These are phyloP conservation scores for Articulospora tetracladia DNA, from an alignment of 495 filamentous ascomycete species.

Conservation along the genomic window DNA sequence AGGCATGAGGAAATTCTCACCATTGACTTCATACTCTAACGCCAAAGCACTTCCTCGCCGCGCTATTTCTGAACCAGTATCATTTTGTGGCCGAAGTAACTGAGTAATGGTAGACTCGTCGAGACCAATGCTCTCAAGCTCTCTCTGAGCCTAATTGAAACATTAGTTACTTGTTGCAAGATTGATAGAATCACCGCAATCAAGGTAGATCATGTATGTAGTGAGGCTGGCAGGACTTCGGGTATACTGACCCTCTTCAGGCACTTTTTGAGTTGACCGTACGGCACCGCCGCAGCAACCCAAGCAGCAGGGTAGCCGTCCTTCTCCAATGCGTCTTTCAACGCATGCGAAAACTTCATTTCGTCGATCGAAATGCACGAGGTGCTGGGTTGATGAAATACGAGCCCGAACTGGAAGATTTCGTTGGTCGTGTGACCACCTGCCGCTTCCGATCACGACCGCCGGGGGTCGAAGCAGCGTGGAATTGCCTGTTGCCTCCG, in stretches of 20 bases:
- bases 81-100: constrained; percentile 30
- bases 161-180: not conserved
- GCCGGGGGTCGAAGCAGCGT: too few relatives aligned
- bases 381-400: not conserved
- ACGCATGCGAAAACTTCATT: constrained; percentile 78
- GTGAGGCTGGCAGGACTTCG: not conserved
- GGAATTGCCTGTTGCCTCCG: not conserved
- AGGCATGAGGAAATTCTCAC: constrained; percentile 10
- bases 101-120: constrained; percentile 53
- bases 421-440: not conserved
- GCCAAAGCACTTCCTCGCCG: constrained; percentile 13
- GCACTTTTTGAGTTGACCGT: constrained; percentile 71
- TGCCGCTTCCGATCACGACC: too few relatives aligned
- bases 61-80: not conserved
- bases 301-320: constrained; percentile 61
- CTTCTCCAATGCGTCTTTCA: constrained; percentile 51
- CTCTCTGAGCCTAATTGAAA: constrained; percentile 23
- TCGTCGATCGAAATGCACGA: constrained; percentile 7
- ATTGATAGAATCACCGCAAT: not conserved
- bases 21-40: constrained; percentile 28
- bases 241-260: constrained; percentile 52
- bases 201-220: not conserved
- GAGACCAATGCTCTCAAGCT: constrained; percentile 58
- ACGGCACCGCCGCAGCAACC: constrained; percentile 67
- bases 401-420: not conserved